phyloP scores from a whole-genome alignment of 768 basidiomycete species.

The Hygrocybe punicea region DNA sequence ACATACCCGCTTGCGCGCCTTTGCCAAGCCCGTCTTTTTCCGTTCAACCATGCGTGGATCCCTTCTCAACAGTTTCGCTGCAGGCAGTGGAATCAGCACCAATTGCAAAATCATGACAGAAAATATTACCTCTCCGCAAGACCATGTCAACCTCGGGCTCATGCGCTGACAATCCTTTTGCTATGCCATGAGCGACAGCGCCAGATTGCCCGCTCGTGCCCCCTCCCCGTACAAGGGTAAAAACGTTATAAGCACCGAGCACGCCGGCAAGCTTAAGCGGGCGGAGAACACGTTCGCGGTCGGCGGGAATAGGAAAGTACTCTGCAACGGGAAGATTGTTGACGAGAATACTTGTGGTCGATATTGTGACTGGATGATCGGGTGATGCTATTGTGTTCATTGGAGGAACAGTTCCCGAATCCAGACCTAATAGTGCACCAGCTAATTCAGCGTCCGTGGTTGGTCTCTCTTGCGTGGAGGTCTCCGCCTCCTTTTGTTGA shows the following conservation, averaged over 20 bases:
- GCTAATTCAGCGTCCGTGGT: slow-evolving; percentile 23
- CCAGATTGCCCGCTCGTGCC: slow-evolving; percentile 93
- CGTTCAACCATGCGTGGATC: slow-evolving; percentile 98
- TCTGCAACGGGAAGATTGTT: slow-evolving; percentile 77
- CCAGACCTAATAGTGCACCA: slow-evolving; percentile 27
- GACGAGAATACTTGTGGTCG: slow-evolving; percentile 69
- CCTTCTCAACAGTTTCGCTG: slow-evolving; percentile 81
- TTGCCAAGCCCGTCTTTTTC: slow-evolving; percentile 91
- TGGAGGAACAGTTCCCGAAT: slow-evolving; percentile 13
- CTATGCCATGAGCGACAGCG: slow-evolving; percentile 73
- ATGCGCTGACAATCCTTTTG: slow-evolving; percentile 70
- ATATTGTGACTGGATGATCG: slow-evolving; percentile 33
- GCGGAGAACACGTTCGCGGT: slow-evolving; percentile 77
- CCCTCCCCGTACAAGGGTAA: slow-evolving; percentile 75
- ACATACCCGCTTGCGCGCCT: slow-evolving; percentile 89
- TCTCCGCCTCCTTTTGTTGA: slow-evolving; percentile 15
- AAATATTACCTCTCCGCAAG: slow-evolving; percentile 61
- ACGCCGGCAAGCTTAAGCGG: slow-evolving; percentile 82
- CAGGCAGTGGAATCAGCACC: slow-evolving; percentile 9
- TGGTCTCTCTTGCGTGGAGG: neutral
- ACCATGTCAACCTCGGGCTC: slow-evolving; percentile 61
- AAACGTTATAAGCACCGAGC: slow-evolving; percentile 79
- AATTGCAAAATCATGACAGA: slow-evolving; percentile 4
- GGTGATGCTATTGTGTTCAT: slow-evolving; percentile 13
- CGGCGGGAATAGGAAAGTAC: slow-evolving; percentile 72